Conservation (phyloP, 345 rosid genomes). For the Rhodamnia argentea region DNA sequence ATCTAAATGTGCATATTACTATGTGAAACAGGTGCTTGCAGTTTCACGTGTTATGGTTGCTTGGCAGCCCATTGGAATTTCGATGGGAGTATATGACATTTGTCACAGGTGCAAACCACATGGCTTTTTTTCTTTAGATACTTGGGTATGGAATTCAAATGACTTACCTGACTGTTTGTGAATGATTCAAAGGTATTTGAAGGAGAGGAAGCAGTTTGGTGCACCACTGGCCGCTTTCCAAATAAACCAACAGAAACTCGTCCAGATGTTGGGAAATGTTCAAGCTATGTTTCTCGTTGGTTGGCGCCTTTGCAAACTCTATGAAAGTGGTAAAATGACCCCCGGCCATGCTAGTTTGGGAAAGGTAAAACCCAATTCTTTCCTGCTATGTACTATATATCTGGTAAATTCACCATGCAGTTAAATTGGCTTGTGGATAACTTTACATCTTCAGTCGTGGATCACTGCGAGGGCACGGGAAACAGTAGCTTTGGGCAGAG, state of each 20-base stretch:
- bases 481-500: conserved; percentile 74
- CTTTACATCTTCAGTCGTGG: conserved; percentile 54
- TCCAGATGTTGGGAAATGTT: conserved; percentile 72
- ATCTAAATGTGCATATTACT: background rate
- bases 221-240: conserved; percentile 95
- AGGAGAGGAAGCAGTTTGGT: conserved; percentile 96
- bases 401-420: background rate
- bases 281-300: conserved; percentile 92
- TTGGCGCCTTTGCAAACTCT: conserved; percentile 93
- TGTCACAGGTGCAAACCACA: conserved; percentile 59
- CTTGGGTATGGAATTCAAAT: background rate
- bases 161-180: background rate
- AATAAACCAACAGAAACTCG: conserved; percentile 87
- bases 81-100: conserved; percentile 95
- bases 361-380: conserved; percentile 47
- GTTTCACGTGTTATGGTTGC: conserved; percentile 93
- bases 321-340: conserved; percentile 80
- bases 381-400: background rate
- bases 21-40: conserved; percentile 56
- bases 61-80: conserved; percentile 93
- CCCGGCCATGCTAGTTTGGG: conserved; percentile 95
- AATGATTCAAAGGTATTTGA: conserved; percentile 46
- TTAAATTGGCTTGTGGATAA: background rate
- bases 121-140: background rate
- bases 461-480: conserved; percentile 69